Evolutionary conservation across 345 rosid genomes (phyloP).

Genomic region (Euphorbia tirucalli): DNA sequence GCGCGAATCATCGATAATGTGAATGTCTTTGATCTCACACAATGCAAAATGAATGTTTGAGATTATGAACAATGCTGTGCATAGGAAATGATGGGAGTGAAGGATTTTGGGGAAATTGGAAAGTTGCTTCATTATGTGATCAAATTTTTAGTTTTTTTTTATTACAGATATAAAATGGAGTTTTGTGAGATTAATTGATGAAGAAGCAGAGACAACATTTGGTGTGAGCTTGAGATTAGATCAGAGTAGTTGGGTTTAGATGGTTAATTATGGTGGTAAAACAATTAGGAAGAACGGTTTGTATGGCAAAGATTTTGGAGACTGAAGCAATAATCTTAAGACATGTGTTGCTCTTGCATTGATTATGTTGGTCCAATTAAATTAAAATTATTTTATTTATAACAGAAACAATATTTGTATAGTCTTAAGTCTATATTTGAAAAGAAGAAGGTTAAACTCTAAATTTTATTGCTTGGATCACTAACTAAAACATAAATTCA

Average conservation of each 20-base stretch:
- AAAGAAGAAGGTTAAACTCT: background rate
- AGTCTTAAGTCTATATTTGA: background rate
- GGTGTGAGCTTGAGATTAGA: slow-evolving; percentile 13
- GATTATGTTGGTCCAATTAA: background rate
- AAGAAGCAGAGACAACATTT: background rate
- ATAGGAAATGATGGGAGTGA: background rate
- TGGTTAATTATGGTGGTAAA: slow-evolving; percentile 22
- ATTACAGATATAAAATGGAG: background rate
- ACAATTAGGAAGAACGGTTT: slow-evolving; percentile 23
- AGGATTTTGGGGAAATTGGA: background rate
- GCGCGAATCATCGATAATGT: slow-evolving; percentile 36
- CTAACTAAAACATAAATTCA: background rate
- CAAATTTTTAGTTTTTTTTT: background rate
- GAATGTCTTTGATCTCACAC: slow-evolving; percentile 43
- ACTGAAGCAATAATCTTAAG: slow-evolving; percentile 3
- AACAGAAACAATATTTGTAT: background rate
- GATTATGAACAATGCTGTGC: slow-evolving; percentile 8
- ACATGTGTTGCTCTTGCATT: slow-evolving; percentile 20
- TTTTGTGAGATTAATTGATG: background rate
- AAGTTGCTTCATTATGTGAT: slow-evolving; percentile 1
- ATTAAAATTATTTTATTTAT: background rate
- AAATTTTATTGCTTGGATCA: background rate
- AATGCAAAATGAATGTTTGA: slow-evolving; percentile 30
- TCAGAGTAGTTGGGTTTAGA: slow-evolving; percentile 11
- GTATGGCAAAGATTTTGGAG: slow-evolving; percentile 30